Evolutionary conservation across 2,329 filamentous ascomycete species (phyloP).

Genomic region (Acrodontium crateriforme): DNA sequence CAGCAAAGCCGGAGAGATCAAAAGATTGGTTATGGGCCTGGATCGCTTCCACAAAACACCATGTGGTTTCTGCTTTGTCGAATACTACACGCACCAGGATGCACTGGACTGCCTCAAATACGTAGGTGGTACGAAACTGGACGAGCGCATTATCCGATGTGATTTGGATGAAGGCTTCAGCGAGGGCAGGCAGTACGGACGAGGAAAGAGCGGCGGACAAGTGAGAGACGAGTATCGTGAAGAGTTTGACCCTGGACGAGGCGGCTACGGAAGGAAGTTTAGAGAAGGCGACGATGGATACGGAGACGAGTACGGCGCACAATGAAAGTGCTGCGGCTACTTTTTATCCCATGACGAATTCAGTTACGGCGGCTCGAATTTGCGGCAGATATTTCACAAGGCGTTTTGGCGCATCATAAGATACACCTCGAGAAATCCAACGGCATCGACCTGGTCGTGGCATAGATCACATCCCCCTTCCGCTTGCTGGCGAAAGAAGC

Average conservation of each 20-base stretch:
- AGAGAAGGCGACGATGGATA: constrained; percentile 39
- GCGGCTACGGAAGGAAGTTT: constrained; percentile 71
- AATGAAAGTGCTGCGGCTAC: neutral
- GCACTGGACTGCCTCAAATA: constrained; percentile 98
- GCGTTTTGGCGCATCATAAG: no score
- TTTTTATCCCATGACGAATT: no score
- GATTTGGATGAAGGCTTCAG: constrained; percentile 93
- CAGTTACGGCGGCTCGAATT: no score
- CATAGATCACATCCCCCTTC: no score
- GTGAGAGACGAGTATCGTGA: constrained; percentile 96
- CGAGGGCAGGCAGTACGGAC: constrained; percentile 86
- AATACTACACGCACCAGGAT: constrained; percentile 97
- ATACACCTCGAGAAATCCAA: constrained; percentile 97
- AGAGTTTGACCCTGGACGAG: constrained; percentile 89
- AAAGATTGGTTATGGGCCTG: constrained; percentile 92
- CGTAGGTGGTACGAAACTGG: constrained; percentile 91
- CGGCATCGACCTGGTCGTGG: constrained; percentile 96
- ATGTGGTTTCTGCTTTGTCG: constrained; percentile 98
- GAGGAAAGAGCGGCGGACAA: constrained; percentile 90
- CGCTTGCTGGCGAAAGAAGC: no score
- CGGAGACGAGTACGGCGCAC: constrained; percentile 13
- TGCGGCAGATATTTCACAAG: no score
- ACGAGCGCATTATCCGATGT: constrained; percentile 90
- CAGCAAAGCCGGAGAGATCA: constrained; percentile 75
- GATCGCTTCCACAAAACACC: constrained; percentile 96